phyloP scores from a whole-genome alignment of 768 basidiomycete species.

The Phanerochaete sordida region DNA sequence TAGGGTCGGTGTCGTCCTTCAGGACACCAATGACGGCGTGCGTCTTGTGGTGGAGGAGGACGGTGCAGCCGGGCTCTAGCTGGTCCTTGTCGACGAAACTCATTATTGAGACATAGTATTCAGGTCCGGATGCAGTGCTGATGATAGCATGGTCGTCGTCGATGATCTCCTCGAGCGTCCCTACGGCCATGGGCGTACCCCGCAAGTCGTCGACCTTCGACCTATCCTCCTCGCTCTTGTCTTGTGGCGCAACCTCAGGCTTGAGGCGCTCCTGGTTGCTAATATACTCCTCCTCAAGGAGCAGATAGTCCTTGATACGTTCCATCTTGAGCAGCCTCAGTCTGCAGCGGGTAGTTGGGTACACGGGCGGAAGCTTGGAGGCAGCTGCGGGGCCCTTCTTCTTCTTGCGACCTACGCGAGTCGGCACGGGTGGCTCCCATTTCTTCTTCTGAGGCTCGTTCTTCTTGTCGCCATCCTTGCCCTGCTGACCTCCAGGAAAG shows the following conservation, averaged over 20 bases:
- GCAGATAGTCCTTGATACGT: conserved; percentile 95
- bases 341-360: conserved; percentile 92
- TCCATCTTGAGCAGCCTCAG: conserved; percentile 95
- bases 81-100: conserved; percentile 98
- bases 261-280: conserved; percentile 89
- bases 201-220: conserved; percentile 92
- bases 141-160: conserved; percentile 99
- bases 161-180: conserved; percentile 95
- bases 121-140: conserved; percentile 90
- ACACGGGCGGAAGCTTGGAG: conserved; percentile 89
- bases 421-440: conserved; percentile 98
- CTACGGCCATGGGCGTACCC: conserved; percentile 97
- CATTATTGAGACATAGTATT: conserved; percentile 97
- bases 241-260: conserved; percentile 83
- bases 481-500: conserved; percentile 32
- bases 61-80: conserved; percentile 93
- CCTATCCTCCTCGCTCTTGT: conserved; percentile 94
- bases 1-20: conserved; percentile 91
- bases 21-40: conserved; percentile 94
- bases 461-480: conserved; percentile 42
- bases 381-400: conserved; percentile 85
- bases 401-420: conserved; percentile 97
- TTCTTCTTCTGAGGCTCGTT: conserved; percentile 79
- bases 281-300: conserved; percentile 94
- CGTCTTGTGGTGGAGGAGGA: conserved; percentile 93